These are phyloP conservation scores for Larix sibirica DNA, from an alignment of 83 land plant species.

Conservation along the genomic window DNA sequence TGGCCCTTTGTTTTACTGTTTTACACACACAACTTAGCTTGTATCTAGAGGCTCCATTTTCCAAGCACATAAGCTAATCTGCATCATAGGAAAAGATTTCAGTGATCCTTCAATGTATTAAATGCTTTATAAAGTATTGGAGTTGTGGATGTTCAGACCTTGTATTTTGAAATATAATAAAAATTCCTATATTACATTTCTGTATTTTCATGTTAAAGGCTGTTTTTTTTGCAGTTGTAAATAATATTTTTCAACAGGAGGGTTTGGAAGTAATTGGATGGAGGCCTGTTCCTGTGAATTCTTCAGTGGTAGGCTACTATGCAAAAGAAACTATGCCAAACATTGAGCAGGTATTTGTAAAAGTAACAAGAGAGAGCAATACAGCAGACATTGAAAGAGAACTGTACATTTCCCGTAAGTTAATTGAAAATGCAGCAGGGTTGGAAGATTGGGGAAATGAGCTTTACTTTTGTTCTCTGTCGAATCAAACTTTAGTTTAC, in stretches of 20 bases:
- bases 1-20: too few relatives aligned
- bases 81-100: too few relatives aligned
- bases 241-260: slow-evolving; percentile 66
- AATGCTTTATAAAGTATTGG: too few relatives aligned
- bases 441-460: slow-evolving; percentile 81
- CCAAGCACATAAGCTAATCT: too few relatives aligned
- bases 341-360: slow-evolving; percentile 91
- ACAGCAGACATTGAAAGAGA: slow-evolving; percentile 94
- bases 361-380: slow-evolving; percentile 71
- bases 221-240: slow-evolving; percentile 60
- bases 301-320: slow-evolving; percentile 78
- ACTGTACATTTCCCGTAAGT: slow-evolving; percentile 88
- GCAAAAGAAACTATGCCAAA: slow-evolving; percentile 93
- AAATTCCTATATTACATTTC: too few relatives aligned
- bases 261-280: slow-evolving; percentile 96
- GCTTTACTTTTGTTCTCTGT: slow-evolving; percentile 92
- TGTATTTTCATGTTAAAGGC: neutral
- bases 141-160: neutral
- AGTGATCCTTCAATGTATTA: too few relatives aligned
- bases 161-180: neutral
- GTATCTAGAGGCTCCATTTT: too few relatives aligned
- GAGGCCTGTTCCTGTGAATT: slow-evolving; percentile 89
- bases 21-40: too few relatives aligned
- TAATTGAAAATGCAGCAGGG: slow-evolving; percentile 70
- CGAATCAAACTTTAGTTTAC: slow-evolving; percentile 92